These are phyloP conservation scores for Fusarium humuli DNA, from an alignment of 2,329 filamentous ascomycete genomes.

Conservation along the genomic window DNA sequence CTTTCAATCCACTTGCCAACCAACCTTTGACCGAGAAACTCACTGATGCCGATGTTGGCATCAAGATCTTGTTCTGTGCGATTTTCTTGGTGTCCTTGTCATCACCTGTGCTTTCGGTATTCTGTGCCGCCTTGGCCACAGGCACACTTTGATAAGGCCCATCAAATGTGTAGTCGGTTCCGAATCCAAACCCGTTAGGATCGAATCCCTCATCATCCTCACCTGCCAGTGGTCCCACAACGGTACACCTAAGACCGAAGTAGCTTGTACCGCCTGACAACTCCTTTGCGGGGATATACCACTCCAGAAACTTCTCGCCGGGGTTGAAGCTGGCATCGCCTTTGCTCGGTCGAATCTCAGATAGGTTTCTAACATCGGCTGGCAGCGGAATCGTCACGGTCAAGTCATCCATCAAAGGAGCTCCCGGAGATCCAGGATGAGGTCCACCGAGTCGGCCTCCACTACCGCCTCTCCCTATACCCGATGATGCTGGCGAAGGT, in stretches of 20 bases:
- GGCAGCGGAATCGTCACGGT: constrained; percentile 83
- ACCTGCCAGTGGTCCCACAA: constrained; percentile 71
- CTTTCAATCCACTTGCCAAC: constrained; percentile 74
- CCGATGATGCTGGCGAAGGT: constrained; percentile 51
- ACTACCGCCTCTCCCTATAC: constrained; percentile 56
- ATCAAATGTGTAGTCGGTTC: constrained; percentile 64
- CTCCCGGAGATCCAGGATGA: constrained; percentile 65
- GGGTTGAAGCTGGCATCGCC: constrained; percentile 87
- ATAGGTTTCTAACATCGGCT: constrained; percentile 81
- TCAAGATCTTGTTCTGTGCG: constrained; percentile 78
- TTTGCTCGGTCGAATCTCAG: constrained; percentile 81
- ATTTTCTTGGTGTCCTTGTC: constrained; percentile 67
- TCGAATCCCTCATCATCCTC: constrained; percentile 63
- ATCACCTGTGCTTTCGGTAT: constrained; percentile 49
- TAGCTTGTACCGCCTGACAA: constrained; percentile 73
- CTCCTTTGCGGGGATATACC: constrained; percentile 84
- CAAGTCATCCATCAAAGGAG: constrained; percentile 79
- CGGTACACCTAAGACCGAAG: constrained; percentile 82
- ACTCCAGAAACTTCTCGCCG: constrained; percentile 79
- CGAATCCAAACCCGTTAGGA: constrained; percentile 64
- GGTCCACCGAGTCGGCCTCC: constrained; percentile 56
- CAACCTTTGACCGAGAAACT: constrained; percentile 78
- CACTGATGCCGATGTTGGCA: constrained; percentile 81
- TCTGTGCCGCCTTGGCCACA: constrained; percentile 51
- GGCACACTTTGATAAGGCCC: constrained; percentile 66